Base-by-base conservation (phyloP, 805 yeast species). In the Wickerhamiella kurtzmanii region DNA sequence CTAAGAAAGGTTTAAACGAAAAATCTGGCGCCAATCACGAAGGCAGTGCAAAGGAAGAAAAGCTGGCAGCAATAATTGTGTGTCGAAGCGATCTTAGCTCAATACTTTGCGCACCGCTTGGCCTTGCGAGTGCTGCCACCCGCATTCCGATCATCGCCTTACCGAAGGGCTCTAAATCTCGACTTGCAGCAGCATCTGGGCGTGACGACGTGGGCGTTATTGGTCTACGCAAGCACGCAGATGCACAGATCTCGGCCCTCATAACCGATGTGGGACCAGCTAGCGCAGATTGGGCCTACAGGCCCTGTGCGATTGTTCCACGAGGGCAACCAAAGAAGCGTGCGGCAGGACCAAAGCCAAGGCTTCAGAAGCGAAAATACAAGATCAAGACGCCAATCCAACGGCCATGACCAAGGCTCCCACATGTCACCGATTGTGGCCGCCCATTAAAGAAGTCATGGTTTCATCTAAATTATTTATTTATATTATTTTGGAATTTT, bases 81-180 rank as follows among this genome's bases (percentile, higher is more conserved):
- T 50, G 57, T 17, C 50, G 57, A 3, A 41, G 45, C 28, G 58
- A 53, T 35, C 32, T 56, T 2, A 39, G 46, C 2, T 46, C 56
- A 1, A 44, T 36, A 2, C 44, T 53, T 13, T 45, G 52, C 16
- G 35, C 44, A 20, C 58, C 58, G 6, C 38, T 56, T 15, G 53
- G 50, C 22, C 45, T 54, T 3, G 54, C 57, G 3, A 51, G 58
- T 41, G 48, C 55, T 1, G 54, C 55, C 1, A 41, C 38, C 2
- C 36, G 25, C 2, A 38, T 56, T 9, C 46, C 44, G 18, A 47
- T 55, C 5, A 46, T 54, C 3, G 46, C 55, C 3, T 46, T 56
- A 20, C 57, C 54, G 0, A 41, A 39, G 32, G 55, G 54, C 8
- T 16, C 55, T 2, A 19, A 16, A 11, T 20, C 22, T 4, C 38